Base-by-base conservation (phyloP, 2,329 filamentous ascomycete species). In the Phaeosphaeria sp. region DNA sequence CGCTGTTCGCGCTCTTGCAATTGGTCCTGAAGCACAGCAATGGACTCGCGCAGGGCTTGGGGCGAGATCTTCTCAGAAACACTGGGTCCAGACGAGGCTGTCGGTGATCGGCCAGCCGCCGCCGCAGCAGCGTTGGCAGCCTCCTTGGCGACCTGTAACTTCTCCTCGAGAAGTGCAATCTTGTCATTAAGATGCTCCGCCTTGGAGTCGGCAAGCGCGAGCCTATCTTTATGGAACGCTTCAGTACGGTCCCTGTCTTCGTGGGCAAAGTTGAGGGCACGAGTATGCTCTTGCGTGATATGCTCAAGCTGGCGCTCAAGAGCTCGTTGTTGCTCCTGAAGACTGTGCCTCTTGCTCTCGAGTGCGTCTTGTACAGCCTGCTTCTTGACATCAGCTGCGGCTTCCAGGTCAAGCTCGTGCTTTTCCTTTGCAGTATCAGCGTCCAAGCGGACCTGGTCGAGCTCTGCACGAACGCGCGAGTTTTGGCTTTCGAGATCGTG, bases 21-120 rank as follows among this genome's bases (percentile, higher is more conserved):
- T 77, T 99, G 95, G 77, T 98, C 94, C 79, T 99, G 95, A 23
- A 99, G 83, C 18, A 97, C 95, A 79, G 96, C 89, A 72, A 99
- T 97, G 0, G 93, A 97, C 78, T 99, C 95, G 27, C 95, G 90
- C 30, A 99, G 85, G 6, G 95, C 95, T 78, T 98, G 94, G 0
- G 93, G 92, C 2, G 94, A 97, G 56, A 97, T 92, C 82, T 90
- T 96, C 75, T 95, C 92, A 0, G 92, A 90, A 3, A 80, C 78
- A n/a, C 75, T 27, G 72, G 67, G 48, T 72, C 74, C 65, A 76
- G 63, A 65, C 25, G 65, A 75, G 46, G 78, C 77, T 58, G 82
- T 73, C 6, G 84, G 83, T 10, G 83, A 81, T 39, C 80, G 80
- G 22, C 81, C 46, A 21, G 79, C 76, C 23, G 91, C 92, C 33